Base-by-base conservation (phyloP, 1,284 basidiomycete species). In the Caloboletus inedulis region DNA sequence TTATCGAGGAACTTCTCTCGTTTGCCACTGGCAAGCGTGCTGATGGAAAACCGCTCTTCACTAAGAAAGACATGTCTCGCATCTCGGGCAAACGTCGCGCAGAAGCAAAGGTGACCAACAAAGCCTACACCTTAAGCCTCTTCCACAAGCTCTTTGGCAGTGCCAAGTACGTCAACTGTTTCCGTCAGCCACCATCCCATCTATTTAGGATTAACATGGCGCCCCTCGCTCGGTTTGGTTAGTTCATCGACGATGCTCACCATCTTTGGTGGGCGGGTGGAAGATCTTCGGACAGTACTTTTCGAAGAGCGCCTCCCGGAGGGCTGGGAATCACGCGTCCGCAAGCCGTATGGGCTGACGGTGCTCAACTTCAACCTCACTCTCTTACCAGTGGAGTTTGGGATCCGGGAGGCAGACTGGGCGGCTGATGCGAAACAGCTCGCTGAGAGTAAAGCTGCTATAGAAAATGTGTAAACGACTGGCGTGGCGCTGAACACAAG, bases 241-340 rank as follows among this genome's bases (percentile, higher is more conserved):
- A 57, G 62, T 31, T 59, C 60, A 10, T 55, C 59, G 34, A 59
- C 56, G 18, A 44, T 65, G 61, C 35, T 62, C 4, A 80, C 77
- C 0, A 81, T 85, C 47, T 85, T 85, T 59, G 87, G 86, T 3
- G 86, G 87, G 0, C 71, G 72, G 23, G 62, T 83, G 5, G 67
- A 74, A 4, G 85, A 87, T 58, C 61, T 90, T 12, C 71, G 78
- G 35, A 58, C 74, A 0, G 60, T 87, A 30, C 68, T 90, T 34
- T 65, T 75, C 4, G 82, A 90, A 39, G 87, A 90, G 59, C 77
- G 84, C 10, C 62, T 90, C 14, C 84, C 84, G 0, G 75, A 84
- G 1, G 80, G 80, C 7, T 89, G 87, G 85, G 84, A 89, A 64
- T 74, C 86, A 0, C 72, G 76, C 16, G 62, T 81, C n/a, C 72